Percentiles rank a stretch among this genome's conserved stretches.
Conservation (phyloP, 2,329 filamentous ascomycete species). For the Colletotrichum costaricense region DNA sequence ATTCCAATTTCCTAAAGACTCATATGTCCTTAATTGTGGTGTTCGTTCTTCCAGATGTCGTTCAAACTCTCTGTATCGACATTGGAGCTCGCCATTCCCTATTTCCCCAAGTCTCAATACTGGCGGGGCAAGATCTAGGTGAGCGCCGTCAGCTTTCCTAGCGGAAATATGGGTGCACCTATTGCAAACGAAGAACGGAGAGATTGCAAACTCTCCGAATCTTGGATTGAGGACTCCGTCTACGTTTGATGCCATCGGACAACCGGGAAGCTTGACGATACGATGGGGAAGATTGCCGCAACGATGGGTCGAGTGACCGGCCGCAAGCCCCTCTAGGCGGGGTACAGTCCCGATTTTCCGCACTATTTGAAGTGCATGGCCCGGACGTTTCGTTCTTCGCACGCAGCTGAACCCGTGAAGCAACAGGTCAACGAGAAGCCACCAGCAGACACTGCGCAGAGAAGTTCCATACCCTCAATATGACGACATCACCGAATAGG, state of each 20-base stretch:
- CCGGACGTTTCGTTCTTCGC: background rate
- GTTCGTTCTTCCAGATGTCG: background rate
- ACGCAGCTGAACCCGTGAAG: background rate
- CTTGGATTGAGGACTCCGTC: too few species aligned
- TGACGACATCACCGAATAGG: slow-evolving; percentile 46
- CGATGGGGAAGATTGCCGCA: background rate
- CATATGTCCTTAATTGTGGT: background rate
- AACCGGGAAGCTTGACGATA: background rate
- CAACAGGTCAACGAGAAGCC: background rate
- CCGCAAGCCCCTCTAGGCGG: background rate
- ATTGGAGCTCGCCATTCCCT: background rate
- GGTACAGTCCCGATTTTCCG: slow-evolving; percentile 11
- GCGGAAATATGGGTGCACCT: background rate
- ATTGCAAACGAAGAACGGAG: background rate
- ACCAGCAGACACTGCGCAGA: background rate
- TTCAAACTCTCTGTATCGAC: background rate
- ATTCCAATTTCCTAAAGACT: background rate
- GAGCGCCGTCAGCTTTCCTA: background rate
- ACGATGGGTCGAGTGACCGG: background rate
- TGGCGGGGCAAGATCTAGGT: background rate
- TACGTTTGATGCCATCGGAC: background rate
- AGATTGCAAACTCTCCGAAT: too few species aligned
- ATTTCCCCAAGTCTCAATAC: background rate
- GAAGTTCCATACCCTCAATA: background rate
- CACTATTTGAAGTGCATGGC: background rate